These are phyloP conservation scores for Termitomyces sp. DNA, from an alignment of 768 basidiomycete genomes.

Conservation along the genomic window DNA sequence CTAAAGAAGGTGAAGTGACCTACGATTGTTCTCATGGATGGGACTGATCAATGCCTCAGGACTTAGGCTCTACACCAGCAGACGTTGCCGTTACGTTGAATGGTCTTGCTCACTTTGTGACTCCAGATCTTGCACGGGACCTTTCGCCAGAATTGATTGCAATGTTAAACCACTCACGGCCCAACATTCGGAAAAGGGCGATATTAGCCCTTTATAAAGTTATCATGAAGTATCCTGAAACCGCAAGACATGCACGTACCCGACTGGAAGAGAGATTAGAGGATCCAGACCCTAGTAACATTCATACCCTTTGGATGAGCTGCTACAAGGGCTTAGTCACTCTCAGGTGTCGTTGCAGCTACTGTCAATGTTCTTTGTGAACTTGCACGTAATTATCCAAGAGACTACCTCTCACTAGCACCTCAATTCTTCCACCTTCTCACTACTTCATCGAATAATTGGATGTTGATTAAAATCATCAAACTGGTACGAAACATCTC, in stretches of 20 bases:
- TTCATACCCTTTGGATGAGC: not conserved
- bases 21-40: conserved; percentile 10
- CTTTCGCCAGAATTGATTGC: conserved; percentile 78
- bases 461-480: conserved; percentile 99
- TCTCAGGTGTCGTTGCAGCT: conserved; percentile 83
- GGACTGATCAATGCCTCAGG: conserved; percentile 41
- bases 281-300: conserved; percentile 65
- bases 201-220: conserved; percentile 80
- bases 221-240: conserved; percentile 79
- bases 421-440: conserved; percentile 91
- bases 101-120: conserved; percentile 80
- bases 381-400: conserved; percentile 73
- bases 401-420: conserved; percentile 79
- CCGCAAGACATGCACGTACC: conserved; percentile 54
- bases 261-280: conserved; percentile 78
- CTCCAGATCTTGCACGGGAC: conserved; percentile 87
- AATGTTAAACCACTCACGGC: conserved; percentile 86
- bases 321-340: not conserved
- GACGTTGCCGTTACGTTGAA: conserved; percentile 76
- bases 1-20: conserved; percentile 74
- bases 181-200: conserved; percentile 87
- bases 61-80: conserved; percentile 69
- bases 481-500: conserved; percentile 62
- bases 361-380: conserved; percentile 95
- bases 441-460: conserved; percentile 94